Base-by-base conservation (phyloP, 306 rosid species). In the Prunus fruticosa region DNA sequence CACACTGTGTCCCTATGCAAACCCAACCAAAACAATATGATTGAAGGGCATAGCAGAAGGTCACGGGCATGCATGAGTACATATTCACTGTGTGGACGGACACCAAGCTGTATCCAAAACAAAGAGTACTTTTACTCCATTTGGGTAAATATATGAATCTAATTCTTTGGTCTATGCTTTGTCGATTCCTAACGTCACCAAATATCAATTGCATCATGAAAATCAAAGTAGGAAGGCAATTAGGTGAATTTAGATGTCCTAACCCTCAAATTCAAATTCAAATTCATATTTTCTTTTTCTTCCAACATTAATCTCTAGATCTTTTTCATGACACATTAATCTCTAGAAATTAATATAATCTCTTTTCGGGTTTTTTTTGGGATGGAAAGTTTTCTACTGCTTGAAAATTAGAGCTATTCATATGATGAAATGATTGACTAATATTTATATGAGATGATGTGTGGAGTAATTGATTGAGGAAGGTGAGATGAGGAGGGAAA, bases 121-220 rank as follows among this genome's bases (percentile, higher is more conserved):
- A 57, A 47, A 43, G 43, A 41, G 57, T 72, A 45, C 57, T 16
- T 73, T 43, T 30, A 22, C 18, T 6, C 13, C 16, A 22, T 11
- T 34, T 34, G 8, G 8, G 41, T 5, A 34, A 34, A 34, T 34
- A 32, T 32, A 12, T 52, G 64, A 53, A 32, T 6, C 38, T 3
- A 3, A 53, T 56, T 56, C 66, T 12, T 20, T 72, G 56, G 67
- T 58, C 54, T 4, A 28, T 53, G 51, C 60, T 32, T 54, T 54
- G 65, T 54, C 65, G 11, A 62, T 47, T 34, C 20, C 4, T 18
- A 28, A 69, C 32, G 74, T 70, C 74, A 72, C 76, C 49, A 54
- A 23, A 8, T 22, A 56, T 56, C 15, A 20, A 1, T 56, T 58
- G 22, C 76, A 72, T 38, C 66, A 72, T 41, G 10, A 72, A 25